Base-by-base conservation (phyloP, 768 basidiomycete genomes). In the Pisolithus albus region DNA sequence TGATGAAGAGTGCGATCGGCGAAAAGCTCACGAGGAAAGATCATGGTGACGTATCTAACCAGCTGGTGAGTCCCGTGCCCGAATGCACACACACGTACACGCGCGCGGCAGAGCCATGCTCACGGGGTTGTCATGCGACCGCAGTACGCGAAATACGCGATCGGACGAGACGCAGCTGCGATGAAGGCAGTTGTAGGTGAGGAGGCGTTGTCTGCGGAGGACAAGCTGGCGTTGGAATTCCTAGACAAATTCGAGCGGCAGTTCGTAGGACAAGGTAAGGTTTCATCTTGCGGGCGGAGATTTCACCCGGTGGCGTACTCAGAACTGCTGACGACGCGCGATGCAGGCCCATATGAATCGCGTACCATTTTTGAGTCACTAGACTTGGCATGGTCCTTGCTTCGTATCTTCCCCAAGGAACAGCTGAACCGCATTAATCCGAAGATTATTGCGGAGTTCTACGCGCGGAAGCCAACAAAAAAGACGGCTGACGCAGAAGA, bases 151-250 rank as follows among this genome's bases (percentile, higher is more conserved):
- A 94, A 96, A 73, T 97, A 98, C 70, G 95, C 95, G 59, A 95
- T 96, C 63, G 95, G 93, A 46, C 84, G 92, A 65, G 95, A 97
- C 64, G 95, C 94, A 45, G 92, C 94, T 2, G 79, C 93, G 11
- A 99, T 99, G 96, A 98, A 98, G 70, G 96, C 96, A 54, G 96
- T 98, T 40, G 96, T 99, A 47, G 96, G 96, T 61, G 96, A 98
- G 72, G 96, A 99, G 70, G 94, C 96, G 19, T 71, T 98, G 60
- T 93, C 90, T 41, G 73, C 82, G 0, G 96, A 98, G 69, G 96
- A 99, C 70, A 97, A 96, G 72, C 79, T 96, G 37, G 94, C 95
- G 8, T 74, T 99, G 46, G 94, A 98, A 69, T 99, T 99, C 78
- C 72, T 99, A 58, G 92, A 95, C 65, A 92, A 95, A 70, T 99